Base-by-base conservation (phyloP, 2,329 filamentous ascomycete species). In the Geosmithia morbida region DNA sequence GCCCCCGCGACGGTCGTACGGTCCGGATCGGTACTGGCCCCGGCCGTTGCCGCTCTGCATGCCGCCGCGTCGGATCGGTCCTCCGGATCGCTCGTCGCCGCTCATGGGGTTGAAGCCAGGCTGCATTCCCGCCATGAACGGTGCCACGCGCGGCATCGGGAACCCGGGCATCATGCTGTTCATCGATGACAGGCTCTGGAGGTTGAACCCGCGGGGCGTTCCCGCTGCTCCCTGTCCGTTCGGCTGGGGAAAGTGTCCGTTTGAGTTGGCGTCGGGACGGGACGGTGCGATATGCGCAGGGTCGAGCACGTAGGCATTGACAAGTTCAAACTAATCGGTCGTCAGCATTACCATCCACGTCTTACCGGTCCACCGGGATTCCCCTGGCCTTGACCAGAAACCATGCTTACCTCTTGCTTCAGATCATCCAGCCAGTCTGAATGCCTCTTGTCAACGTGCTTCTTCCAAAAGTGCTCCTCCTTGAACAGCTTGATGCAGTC, bases 401-500 rank as follows among this genome's bases (percentile, higher is more conserved):
- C 8, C n/a, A 26, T 26, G 22, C 81, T 71, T 72, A 94, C 89
- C 69, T 96, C 90, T 60, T 83, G 81, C 61, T 83, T 84, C 53
- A 96, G 69, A 47, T 70, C 76, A 33, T 89, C 83, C 43, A 85
- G 75, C 85, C 89, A 98, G 47, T 97, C 90, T 0, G 77, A 63
- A 62, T 98, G 92, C 49, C 94, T 81, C 69, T 98, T 98, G 66
- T 97, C 90, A 16, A 97, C 83, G 58, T 98, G 92, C 71, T 98
- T 98, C 58, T 81, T 83, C 90, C 94, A 98, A 62, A 98, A 98
- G 56, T 90, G 81, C 42, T 94, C 85, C 49, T 92, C 92, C 64
- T 97, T 97, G 74, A 98, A 98, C 7, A 98, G 71, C 66, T 98
- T 98, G 11, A 85, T 84, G 65, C 92, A 98, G 40, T 96, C 89